These are phyloP conservation scores for Trametes sanguinea DNA, from an alignment of 768 basidiomycete genomes.

Conservation along the genomic window DNA sequence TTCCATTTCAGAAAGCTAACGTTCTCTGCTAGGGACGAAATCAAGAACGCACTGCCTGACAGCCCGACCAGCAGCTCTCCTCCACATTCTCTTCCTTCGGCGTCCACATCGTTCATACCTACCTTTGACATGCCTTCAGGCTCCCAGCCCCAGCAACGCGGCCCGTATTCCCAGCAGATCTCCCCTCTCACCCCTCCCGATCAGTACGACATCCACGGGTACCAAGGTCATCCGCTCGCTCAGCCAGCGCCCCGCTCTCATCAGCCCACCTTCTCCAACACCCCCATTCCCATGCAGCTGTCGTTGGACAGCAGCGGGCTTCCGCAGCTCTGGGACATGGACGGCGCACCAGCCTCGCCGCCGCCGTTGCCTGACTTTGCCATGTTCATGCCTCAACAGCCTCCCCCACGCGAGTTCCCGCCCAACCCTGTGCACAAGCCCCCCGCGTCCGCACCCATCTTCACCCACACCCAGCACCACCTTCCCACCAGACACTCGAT, in stretches of 20 bases:
- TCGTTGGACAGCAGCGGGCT: slow-evolving; percentile 13
- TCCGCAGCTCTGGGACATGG: slow-evolving; percentile 22
- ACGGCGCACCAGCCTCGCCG: slow-evolving; percentile 21
- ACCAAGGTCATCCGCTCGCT: not conserved
- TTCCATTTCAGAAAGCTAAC: not conserved
- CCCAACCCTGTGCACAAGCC: slow-evolving; percentile 9
- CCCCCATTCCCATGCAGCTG: slow-evolving; percentile 2
- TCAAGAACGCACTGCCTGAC: slow-evolving; percentile 22
- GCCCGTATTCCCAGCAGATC: not conserved
- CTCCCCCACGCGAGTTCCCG: slow-evolving; percentile 2
- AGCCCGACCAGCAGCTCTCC: slow-evolving; percentile 10
- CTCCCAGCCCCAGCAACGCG: not conserved
- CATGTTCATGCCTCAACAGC: slow-evolving; percentile 10
- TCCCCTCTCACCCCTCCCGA: slow-evolving; percentile 15
- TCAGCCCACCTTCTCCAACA: not conserved
- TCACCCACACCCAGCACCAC: not conserved
- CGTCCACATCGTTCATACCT: not conserved
- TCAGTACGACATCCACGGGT: not conserved
- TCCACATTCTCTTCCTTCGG: not conserved
- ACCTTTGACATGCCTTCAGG: not conserved
- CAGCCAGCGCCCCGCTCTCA: slow-evolving; percentile 1
- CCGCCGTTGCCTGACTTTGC: slow-evolving; percentile 17
- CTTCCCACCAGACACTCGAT: not conserved
- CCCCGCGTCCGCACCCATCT: not conserved
- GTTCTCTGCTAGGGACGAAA: slow-evolving; percentile 14